phyloP scores from a whole-genome alignment of 371 early-diverging fungal genomes.

The Rhizopus stolonifer region DNA sequence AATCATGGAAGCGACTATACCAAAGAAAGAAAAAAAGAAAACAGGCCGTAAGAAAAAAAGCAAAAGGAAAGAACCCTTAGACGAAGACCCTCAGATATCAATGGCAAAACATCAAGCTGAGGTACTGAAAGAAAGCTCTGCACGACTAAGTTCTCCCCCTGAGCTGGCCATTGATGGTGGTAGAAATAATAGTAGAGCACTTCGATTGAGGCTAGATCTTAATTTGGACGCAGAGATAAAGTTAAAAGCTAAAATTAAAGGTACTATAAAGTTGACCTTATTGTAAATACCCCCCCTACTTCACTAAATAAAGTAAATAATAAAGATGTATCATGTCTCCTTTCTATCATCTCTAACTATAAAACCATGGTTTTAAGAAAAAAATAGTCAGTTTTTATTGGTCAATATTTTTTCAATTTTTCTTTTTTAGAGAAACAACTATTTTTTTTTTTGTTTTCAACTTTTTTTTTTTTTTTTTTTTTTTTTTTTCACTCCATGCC shows the following conservation, averaged over 20 bases:
- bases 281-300: slow-evolving; percentile 1
- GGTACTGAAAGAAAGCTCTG: slow-evolving; percentile 1
- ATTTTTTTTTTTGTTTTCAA: background rate
- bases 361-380: no score
- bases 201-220: slow-evolving; percentile 21
- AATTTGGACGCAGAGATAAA: slow-evolving; percentile 26
- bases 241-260: slow-evolving; percentile 21
- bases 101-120: slow-evolving; percentile 21
- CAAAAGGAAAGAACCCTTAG: background rate
- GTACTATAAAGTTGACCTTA: slow-evolving; percentile 20
- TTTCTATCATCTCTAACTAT: no score
- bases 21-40: slow-evolving; percentile 3
- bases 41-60: background rate
- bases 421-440: background rate
- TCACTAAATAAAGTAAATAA: no score
- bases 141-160: slow-evolving; percentile 9
- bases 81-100: background rate
- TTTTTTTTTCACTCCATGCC: background rate
- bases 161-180: slow-evolving; percentile 5
- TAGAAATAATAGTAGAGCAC: slow-evolving; percentile 2
- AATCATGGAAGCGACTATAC: background rate
- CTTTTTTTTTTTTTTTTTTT: background rate
- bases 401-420: background rate
- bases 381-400: no score
- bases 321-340: no score